Base-by-base conservation (phyloP, 257 asterid genomes). In the Phtheirospermum japonicum region DNA sequence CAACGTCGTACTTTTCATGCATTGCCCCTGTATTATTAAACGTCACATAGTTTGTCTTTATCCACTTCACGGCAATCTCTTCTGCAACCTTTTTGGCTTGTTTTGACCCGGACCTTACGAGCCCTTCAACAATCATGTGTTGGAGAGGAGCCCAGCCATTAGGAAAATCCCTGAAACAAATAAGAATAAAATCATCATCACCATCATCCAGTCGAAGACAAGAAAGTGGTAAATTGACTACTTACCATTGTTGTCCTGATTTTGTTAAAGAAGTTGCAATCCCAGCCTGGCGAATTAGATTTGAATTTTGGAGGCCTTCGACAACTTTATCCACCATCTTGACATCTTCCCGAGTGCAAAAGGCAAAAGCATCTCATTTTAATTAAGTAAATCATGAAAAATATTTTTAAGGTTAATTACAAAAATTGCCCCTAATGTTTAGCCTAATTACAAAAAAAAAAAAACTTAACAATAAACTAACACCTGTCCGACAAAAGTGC, bases 61-160 rank as follows among this genome's bases (percentile, higher is more conserved):
- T 73, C 99, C 99, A 93, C 34, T 83, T 86, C 37, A 67, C 66
- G 6, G 82, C 96, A 66, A 87, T 83, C 37, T 85, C 86, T 49
- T 74, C 14, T 6, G 94, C 96, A 52, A 89, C 33, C 2, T 53
- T 50, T 72, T 42, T 73, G 16, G 88, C 94, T 63, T 76, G 65
- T 57, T 76, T 62, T 4, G 84, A 80, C 33, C 82, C 79, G 0
- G 88, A 83, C 61, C 50, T 81, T 11, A 58, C 75, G 9, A 89
- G 86, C 50, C 97, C 99, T 73, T 93, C 96, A 5, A 76, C 86
- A 10, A 87, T 93, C 83, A 93, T 75, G 89, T 93, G 96, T 48
- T 93, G 96, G 42, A 89, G 75, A 0, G 99, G 99, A 0, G 97
- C 92, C 97, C 99, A 93, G 20, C 99, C 97, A 63, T 93, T 93